Evolutionary conservation across 2,329 filamentous ascomycete species (phyloP).

Genomic region (Chrysoporthe austroafricana): DNA sequence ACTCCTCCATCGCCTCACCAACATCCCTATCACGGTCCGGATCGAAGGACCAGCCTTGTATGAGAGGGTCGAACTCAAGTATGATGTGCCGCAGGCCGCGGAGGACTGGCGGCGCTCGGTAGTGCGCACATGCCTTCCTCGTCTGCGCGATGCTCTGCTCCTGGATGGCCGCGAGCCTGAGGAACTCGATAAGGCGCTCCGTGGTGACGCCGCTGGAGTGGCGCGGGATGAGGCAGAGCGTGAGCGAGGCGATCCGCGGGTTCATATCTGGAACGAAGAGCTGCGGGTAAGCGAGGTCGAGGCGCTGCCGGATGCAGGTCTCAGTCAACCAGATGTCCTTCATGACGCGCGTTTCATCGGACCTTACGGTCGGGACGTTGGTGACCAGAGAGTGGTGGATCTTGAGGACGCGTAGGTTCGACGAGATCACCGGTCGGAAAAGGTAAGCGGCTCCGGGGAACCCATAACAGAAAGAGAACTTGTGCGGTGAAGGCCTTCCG

Average conservation of each 20-base stretch:
- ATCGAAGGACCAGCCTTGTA: conserved; percentile 40
- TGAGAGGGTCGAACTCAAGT: conserved; percentile 57
- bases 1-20: conserved; percentile 42
- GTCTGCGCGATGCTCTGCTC: conserved; percentile 48
- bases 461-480: conserved; percentile 36
- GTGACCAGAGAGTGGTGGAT: conserved; percentile 66
- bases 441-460: conserved; percentile 50
- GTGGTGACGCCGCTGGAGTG: conserved; percentile 56
- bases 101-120: conserved; percentile 48
- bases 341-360: conserved; percentile 42
- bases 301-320: conserved; percentile 46
- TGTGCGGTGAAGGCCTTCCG: no score
- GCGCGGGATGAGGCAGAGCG: conserved; percentile 58
- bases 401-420: conserved; percentile 56
- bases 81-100: conserved; percentile 56
- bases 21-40: conserved; percentile 40
- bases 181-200: conserved; percentile 50
- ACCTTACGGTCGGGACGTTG: conserved; percentile 50
- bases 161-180: conserved; percentile 52
- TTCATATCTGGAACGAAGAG: conserved; percentile 60
- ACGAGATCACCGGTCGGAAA: conserved; percentile 57
- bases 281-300: conserved; percentile 51
- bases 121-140: conserved; percentile 31
- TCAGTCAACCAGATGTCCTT: conserved; percentile 49
- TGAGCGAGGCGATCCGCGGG: conserved; percentile 55